Base-by-base conservation (phyloP, 2,329 filamentous ascomycete species). In the Pseudocercospora fuligena region DNA sequence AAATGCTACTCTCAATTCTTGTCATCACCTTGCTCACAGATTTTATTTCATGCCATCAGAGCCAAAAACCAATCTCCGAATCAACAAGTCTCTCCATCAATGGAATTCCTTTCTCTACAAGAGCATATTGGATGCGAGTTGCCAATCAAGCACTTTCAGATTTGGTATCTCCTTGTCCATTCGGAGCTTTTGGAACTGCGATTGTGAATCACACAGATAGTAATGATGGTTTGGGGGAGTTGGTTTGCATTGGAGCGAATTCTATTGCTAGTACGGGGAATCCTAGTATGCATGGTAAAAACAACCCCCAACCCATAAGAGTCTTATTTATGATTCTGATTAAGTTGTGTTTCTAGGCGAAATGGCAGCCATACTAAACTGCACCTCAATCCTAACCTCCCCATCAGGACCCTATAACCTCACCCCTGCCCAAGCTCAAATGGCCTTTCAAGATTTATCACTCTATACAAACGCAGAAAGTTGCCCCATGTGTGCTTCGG, bases 391-490 rank as follows among this genome's bases (percentile, higher is more conserved):
- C 59, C 77, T 87, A 11, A 83, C 81, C 0, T 80, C 83, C 69
- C 80, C 82, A 0, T 47, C 73, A 3, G 84, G 84, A 1, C 76
- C 76, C 0, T 86, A 84, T 73, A 79, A 77, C 2, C 73, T 87
- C 47, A 79, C 77, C 0, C 72, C 80, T 0, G 58, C 72, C 8
- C 78, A 82, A 62, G 80, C 83, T 0, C 72, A 80, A n/a, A 73
- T 70, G 2, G 85, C 85, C 0, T 86, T 85, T 69, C 66, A 75
- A 2, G 69, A 78, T 16, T 74, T 88, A n/a, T 81, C 81, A 5
- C 74, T 87, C 3, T 87, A 88, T 74, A 87, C 85, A 23, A 88
- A 85, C 72, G 85, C 82, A 1, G 85, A 88, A 74, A 83, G 82
- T 64, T 88, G 86, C 73, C 83, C 85, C 6, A 88, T 87, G 82